Base-by-base conservation (phyloP, 805 yeast species). In the Candida palmyrensis region DNA sequence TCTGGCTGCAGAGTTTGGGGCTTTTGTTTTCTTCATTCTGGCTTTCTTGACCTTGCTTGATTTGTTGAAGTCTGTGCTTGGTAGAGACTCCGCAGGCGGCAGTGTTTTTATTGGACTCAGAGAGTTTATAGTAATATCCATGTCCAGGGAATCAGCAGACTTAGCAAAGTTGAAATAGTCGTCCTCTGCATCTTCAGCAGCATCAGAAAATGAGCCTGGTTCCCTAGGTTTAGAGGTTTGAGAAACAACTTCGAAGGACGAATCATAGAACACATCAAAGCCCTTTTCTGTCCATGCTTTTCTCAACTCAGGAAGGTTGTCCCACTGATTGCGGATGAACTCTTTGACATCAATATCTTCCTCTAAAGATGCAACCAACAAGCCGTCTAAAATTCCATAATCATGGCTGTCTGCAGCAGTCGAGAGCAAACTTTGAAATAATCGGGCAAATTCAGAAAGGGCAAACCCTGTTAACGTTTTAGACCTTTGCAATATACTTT, bases 391-490 rank as follows among this genome's bases (percentile, higher is more conserved):
- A 4, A 37, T 25, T 6, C 16, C 30, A n/a, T 24, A 32, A 26
- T 47, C 38, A n/a, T 29, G 27, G 5, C 29, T 41, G 4, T 42
- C 42, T 14, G 32, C 36, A 18, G 42, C 40, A 6, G 19, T 26
- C 7, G 25, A 16, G 10, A 57, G 38, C 31, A 46, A 52, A 1
- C 17, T 19, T 12, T 30, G 32, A 60, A 61, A 55, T 19, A 47
- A 23, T 12, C 32, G 40, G 12, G 30, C 30, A 29, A 54, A 47
- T 6, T 44, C 45, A 18, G 38, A 30, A 13, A 37, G 38, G 3
- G 29, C 33, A 18, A 32, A 37, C 1, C 45, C 50, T 10, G 37
- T 40, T 13, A 41, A 31, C 2, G n/a, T 28, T 9, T 24, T 30
- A 11, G 43, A 27, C 15, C 42, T 42, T 8, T 33, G 32, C 28